Percentiles rank a stretch among this genome's conserved stretches.
These are phyloP conservation scores for Trichoderma pleuroti DNA, from an alignment of 2,329 filamentous ascomycete genomes.

Conservation along the genomic window DNA sequence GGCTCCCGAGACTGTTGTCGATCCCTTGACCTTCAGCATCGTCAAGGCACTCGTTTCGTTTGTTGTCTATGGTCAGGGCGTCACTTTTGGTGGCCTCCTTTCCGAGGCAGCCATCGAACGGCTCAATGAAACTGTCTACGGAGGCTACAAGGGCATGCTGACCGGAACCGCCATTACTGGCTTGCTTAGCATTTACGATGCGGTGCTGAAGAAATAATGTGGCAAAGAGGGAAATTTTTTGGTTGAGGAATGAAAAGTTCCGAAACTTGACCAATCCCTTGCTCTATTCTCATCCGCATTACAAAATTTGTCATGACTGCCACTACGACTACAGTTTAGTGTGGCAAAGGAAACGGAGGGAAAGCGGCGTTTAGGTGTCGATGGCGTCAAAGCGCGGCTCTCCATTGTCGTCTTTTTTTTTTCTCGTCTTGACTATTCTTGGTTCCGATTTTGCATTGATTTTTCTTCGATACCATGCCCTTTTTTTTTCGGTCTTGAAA, in stretches of 20 bases:
- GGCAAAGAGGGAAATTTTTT: background rate
- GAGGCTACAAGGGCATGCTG: conserved; percentile 67
- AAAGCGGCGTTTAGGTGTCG: conserved; percentile 30
- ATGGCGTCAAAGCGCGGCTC: conserved; percentile 28
- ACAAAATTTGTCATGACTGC: background rate
- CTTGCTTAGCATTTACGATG: conserved; percentile 72
- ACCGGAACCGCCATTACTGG: conserved; percentile 66
- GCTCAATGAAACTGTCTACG: conserved; percentile 65
- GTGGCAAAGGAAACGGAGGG: background rate
- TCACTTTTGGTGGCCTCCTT: conserved; percentile 60
- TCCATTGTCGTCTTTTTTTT: background rate
- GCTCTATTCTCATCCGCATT: background rate
- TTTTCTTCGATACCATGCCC: conserved; percentile 30
- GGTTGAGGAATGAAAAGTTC: background rate
- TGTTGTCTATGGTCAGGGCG: conserved; percentile 70
- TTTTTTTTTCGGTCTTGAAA: conserved; percentile 7
- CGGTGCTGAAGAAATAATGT: conserved; percentile 63
- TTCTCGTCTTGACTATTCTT: background rate
- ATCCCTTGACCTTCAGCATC: conserved; percentile 88
- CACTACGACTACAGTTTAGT: background rate
- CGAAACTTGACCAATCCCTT: background rate
- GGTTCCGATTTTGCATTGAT: background rate
- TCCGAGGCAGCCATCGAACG: conserved; percentile 56
- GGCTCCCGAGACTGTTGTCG: conserved; percentile 58
- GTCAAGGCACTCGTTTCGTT: conserved; percentile 79